Conservation (phyloP, 306 rosid genomes). For the Ormosia semicastrata region DNA sequence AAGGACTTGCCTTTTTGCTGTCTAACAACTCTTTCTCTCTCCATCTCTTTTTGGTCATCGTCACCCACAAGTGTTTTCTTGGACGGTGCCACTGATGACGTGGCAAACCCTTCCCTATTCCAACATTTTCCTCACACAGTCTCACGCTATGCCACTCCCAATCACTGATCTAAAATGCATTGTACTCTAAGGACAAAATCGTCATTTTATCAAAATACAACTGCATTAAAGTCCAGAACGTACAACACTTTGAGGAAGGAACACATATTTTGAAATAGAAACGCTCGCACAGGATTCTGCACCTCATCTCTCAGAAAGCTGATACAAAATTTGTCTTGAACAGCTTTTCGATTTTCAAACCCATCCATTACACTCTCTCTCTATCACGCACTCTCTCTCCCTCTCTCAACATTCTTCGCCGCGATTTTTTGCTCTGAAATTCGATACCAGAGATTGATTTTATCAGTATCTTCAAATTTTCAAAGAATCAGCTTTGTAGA, state of each 20-base stretch:
- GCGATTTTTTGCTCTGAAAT: background rate
- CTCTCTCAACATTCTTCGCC: conserved; percentile 1
- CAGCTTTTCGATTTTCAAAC: conserved; percentile 53
- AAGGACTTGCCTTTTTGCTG: conserved; percentile 23
- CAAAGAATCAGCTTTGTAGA: background rate
- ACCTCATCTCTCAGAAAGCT: conserved; percentile 30
- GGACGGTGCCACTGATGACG: conserved; percentile 43
- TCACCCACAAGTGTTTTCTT: background rate
- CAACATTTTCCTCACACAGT: background rate
- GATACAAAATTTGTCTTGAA: conserved; percentile 64
- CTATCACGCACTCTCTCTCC: background rate
- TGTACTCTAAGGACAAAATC: background rate
- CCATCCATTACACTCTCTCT: conserved; percentile 41
- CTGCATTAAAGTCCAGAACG: background rate
- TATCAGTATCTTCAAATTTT: background rate
- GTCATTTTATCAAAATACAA: background rate
- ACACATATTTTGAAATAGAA: background rate
- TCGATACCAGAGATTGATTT: background rate
- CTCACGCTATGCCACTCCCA: background rate
- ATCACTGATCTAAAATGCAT: background rate
- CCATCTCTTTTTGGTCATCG: conserved; percentile 21
- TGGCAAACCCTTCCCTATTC: conserved; percentile 11
- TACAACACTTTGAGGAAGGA: background rate
- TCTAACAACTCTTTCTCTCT: conserved; percentile 9
- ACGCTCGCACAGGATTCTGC: conserved; percentile 26